Percentiles rank a stretch among this genome's conserved stretches.
Conservation (phyloP, 495 filamentous ascomycete species). For the Penicillium canariense region DNA sequence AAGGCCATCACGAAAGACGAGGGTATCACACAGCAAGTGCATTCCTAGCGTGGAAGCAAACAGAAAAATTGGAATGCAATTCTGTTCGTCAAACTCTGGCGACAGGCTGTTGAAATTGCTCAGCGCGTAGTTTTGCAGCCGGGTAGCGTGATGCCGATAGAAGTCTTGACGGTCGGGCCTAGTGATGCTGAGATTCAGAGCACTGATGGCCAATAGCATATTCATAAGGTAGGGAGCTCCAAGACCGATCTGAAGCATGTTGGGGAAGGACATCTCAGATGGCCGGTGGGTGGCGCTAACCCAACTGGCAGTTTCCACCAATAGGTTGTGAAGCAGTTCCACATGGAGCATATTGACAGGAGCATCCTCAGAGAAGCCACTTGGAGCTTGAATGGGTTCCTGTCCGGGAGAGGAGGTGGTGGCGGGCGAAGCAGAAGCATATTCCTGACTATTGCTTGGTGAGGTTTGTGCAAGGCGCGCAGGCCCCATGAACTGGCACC, state of each 20-base stretch:
- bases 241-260: constrained; percentile 17
- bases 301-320: constrained; percentile 10
- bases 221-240: constrained; percentile 20
- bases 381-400: neutral
- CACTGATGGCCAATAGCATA: constrained; percentile 11
- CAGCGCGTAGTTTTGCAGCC: constrained; percentile 15
- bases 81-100: constrained; percentile 18
- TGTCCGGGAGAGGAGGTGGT: constrained; percentile 12
- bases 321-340: constrained; percentile 31
- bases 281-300: neutral
- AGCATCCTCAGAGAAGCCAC: constrained; percentile 7
- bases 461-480: neutral
- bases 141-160: constrained; percentile 11
- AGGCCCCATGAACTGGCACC: neutral
- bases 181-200: constrained; percentile 17
- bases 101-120: constrained; percentile 3
- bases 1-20: constrained; percentile 16
- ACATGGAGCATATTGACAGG: constrained; percentile 36
- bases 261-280: neutral
- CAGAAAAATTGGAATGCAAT: constrained; percentile 45
- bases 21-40: constrained; percentile 46
- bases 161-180: neutral
- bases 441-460: neutral
- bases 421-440: constrained; percentile 5
- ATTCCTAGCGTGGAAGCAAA: constrained; percentile 47